Percentiles rank a stretch among this genome's conserved stretches.
These are phyloP conservation scores for Urtica urens DNA, from an alignment of 306 rosid genomes.

Conservation along the genomic window DNA sequence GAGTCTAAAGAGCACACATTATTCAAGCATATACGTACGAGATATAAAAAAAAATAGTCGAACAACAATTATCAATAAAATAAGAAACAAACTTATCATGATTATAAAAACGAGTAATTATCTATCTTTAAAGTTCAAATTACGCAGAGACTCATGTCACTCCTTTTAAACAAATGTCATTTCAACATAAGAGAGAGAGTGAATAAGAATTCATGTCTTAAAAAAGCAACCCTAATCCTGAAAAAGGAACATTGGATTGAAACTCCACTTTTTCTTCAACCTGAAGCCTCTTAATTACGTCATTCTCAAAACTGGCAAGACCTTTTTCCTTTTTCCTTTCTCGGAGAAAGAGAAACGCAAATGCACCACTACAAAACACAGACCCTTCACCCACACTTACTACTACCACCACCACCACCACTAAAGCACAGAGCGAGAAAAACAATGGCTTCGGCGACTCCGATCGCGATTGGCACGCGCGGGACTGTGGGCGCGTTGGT, in stretches of 20 bases:
- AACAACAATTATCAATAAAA: no score
- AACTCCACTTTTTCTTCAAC: constrained; percentile 34
- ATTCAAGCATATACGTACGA: not conserved
- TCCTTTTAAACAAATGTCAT: constrained; percentile 18
- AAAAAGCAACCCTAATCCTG: constrained; percentile 25
- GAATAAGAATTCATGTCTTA: constrained; percentile 24
- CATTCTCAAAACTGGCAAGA: constrained; percentile 4
- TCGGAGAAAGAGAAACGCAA: not conserved
- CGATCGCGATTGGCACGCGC: constrained; percentile 64
- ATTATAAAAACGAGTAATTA: no score
- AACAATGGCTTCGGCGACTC: constrained; percentile 50
- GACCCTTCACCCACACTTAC: constrained; percentile 21
- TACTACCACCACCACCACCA: constrained; percentile 22
- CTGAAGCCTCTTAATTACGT: constrained; percentile 33
- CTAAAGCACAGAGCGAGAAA: constrained; percentile 11
- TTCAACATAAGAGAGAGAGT: constrained; percentile 10
- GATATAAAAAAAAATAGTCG: not conserved
- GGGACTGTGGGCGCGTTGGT: constrained; percentile 78
- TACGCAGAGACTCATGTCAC: constrained; percentile 35
- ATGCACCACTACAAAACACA: constrained; percentile 25
- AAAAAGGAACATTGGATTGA: constrained; percentile 10
- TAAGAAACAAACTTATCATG: no score
- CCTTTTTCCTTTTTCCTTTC: no score
- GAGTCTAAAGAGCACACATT: not conserved
- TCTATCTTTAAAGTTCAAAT: constrained; percentile 21